Percentiles rank a stretch among this genome's conserved stretches.
Evolutionary conservation across 2,329 filamentous ascomycete genomes (phyloP).

Genomic region (Paecilomyces formosus): DNA sequence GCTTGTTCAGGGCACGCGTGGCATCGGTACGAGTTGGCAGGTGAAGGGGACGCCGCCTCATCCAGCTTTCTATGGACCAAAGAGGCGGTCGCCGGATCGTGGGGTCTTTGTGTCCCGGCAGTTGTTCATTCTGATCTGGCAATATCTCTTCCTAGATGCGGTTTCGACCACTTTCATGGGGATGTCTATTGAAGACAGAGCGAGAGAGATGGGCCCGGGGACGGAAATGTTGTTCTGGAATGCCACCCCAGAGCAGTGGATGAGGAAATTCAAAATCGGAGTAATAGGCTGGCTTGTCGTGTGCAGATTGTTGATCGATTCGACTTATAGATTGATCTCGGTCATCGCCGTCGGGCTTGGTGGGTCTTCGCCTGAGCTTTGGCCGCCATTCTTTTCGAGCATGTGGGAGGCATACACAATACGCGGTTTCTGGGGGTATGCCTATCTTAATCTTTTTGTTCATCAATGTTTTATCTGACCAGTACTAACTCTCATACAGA

Average conservation of each 20-base stretch:
- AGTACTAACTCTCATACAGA: constrained; percentile 4
- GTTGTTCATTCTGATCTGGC: neutral
- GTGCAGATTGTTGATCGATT: constrained; percentile 11
- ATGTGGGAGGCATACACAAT: constrained; percentile 17
- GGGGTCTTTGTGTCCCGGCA: neutral
- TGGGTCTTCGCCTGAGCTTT: constrained; percentile 9
- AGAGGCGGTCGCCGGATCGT: neutral
- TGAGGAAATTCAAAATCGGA: constrained; percentile 5
- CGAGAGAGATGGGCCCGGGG: constrained; percentile 31
- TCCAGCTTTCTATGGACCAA: neutral
- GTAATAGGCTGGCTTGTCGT: constrained; percentile 10
- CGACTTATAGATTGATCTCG: constrained; percentile 12
- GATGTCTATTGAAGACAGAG: constrained; percentile 64
- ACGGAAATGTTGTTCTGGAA: constrained; percentile 61
- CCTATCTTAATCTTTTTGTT: neutral
- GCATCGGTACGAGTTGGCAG: neutral
- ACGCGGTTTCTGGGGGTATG: constrained; percentile 21
- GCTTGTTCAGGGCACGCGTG: neutral
- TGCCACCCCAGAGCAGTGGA: constrained; percentile 15
- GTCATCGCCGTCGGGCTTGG: constrained; percentile 12
- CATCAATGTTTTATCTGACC: neutral
- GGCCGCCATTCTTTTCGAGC: constrained; percentile 17
- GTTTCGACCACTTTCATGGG: constrained; percentile 51
- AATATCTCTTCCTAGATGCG: neutral
- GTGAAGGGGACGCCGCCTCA: neutral